Evolutionary conservation across 257 asterid species (phyloP).

Genomic region (Plectranthus barbatus): DNA sequence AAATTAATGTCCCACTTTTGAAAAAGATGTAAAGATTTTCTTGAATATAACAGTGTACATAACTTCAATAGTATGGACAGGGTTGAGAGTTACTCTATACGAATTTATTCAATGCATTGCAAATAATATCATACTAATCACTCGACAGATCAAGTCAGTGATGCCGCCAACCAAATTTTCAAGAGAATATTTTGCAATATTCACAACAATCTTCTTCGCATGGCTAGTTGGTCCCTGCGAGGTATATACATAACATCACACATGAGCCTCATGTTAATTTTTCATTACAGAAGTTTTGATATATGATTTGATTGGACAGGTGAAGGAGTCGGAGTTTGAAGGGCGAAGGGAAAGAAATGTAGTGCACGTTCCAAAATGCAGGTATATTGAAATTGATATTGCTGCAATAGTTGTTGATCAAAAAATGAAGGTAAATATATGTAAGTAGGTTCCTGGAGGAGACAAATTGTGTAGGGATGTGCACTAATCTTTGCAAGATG

Average conservation of each 20-base stretch:
- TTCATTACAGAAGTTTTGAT: too few relatives aligned
- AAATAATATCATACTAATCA: not conserved
- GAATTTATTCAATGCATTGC: too few relatives aligned
- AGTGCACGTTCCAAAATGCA: constrained; percentile 82
- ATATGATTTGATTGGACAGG: constrained; percentile 25
- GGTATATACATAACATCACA: constrained; percentile 24
- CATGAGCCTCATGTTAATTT: too few relatives aligned
- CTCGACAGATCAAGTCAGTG: constrained; percentile 40
- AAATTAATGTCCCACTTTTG: too few relatives aligned
- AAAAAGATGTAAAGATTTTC: too few relatives aligned
- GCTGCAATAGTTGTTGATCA: not conserved
- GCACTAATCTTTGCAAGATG: constrained; percentile 93
- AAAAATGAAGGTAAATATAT: not conserved
- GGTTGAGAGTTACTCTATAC: too few relatives aligned
- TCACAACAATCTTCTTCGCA: constrained; percentile 72
- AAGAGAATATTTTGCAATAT: constrained; percentile 60
- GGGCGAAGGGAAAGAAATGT: constrained; percentile 70
- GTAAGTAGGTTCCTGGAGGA: constrained; percentile 62
- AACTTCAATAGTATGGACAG: too few relatives aligned
- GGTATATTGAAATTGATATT: constrained; percentile 25
- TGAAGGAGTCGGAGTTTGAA: constrained; percentile 55
- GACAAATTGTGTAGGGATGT: constrained; percentile 91
- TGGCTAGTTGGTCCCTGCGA: constrained; percentile 90
- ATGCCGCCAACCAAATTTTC: constrained; percentile 52
- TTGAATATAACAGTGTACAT: too few relatives aligned